A percentile compares a stretch with the other conserved stretches of the same genome.
These are phyloP conservation scores for Voacanga thouarsii DNA, from an alignment of 257 asterid genomes.

Conservation along the genomic window DNA sequence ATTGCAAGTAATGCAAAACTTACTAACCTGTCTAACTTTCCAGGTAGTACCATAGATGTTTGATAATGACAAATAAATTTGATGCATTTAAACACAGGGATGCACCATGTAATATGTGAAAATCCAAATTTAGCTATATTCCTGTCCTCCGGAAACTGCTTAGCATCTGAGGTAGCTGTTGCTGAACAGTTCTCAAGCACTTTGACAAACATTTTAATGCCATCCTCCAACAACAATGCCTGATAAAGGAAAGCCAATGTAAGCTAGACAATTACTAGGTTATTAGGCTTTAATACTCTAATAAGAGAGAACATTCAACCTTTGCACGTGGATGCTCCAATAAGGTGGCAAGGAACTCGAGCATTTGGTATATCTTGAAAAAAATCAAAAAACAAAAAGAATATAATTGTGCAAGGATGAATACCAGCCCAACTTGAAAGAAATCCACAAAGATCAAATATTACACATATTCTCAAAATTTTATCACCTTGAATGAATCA, in stretches of 20 bases:
- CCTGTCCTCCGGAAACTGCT: constrained; percentile 42
- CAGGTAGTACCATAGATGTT: constrained; percentile 40
- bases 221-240: constrained; percentile 69
- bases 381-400: constrained; percentile 11
- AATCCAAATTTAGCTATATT: constrained; percentile 33
- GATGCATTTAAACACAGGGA: constrained; percentile 63
- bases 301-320: constrained; percentile 37
- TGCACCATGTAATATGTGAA: constrained; percentile 58
- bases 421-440: neutral
- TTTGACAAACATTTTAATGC: constrained; percentile 52
- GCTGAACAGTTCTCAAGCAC: constrained; percentile 67
- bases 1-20: constrained; percentile 9
- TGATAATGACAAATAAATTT: constrained; percentile 51
- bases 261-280: constrained; percentile 17
- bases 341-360: constrained; percentile 64
- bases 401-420: constrained; percentile 19
- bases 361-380: constrained; percentile 61
- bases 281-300: neutral
- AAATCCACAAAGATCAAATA: constrained; percentile 4
- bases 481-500: constrained; percentile 75
- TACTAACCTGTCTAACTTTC: constrained; percentile 57
- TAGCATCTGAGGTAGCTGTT: constrained; percentile 43
- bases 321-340: constrained; percentile 92
- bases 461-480: neutral
- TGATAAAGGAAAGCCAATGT: constrained; percentile 30